A percentile compares a stretch with the other conserved stretches of the same genome.
These are phyloP conservation scores for Scheffersomyces quercinus DNA, from an alignment of 1,139 yeast species.

Conservation along the genomic window DNA sequence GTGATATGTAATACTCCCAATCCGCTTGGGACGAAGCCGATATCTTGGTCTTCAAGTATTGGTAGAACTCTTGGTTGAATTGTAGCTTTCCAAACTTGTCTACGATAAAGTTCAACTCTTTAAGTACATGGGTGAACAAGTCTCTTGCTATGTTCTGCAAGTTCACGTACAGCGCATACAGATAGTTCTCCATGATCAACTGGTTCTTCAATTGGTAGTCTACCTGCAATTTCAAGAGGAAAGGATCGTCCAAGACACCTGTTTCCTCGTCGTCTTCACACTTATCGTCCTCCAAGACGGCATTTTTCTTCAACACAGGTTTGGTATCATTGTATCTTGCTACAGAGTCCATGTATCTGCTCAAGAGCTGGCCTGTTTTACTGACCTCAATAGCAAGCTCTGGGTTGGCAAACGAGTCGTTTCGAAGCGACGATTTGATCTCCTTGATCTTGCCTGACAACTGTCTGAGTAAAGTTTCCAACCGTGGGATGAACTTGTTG, in stretches of 20 bases:
- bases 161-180: constrained; percentile 46
- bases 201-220: constrained; percentile 47
- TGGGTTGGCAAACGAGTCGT: constrained; percentile 45
- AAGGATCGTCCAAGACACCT: constrained; percentile 42
- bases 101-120: constrained; percentile 34
- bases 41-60: constrained; percentile 22
- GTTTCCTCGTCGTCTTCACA: constrained; percentile 21
- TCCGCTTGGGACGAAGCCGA: constrained; percentile 26
- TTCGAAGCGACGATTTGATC: constrained; percentile 41
- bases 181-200: constrained; percentile 44
- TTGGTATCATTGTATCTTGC: constrained; percentile 32
- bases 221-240: constrained; percentile 39
- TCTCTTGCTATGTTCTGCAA: constrained; percentile 48
- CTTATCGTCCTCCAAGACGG: constrained; percentile 16
- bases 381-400: constrained; percentile 40
- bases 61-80: constrained; percentile 22
- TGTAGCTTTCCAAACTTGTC: constrained; percentile 38
- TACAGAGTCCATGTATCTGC: constrained; percentile 32
- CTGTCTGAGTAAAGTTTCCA: constrained; percentile 40
- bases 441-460: constrained; percentile 44
- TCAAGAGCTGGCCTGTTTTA: constrained; percentile 38
- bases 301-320: constrained; percentile 28
- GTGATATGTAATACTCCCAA: constrained; percentile 43
- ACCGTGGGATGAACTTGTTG: constrained; percentile 37
- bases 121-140: constrained; percentile 38